phyloP scores from a whole-genome alignment of 1,284 basidiomycete species.

The Cutaneotrichosporon curvatum region DNA sequence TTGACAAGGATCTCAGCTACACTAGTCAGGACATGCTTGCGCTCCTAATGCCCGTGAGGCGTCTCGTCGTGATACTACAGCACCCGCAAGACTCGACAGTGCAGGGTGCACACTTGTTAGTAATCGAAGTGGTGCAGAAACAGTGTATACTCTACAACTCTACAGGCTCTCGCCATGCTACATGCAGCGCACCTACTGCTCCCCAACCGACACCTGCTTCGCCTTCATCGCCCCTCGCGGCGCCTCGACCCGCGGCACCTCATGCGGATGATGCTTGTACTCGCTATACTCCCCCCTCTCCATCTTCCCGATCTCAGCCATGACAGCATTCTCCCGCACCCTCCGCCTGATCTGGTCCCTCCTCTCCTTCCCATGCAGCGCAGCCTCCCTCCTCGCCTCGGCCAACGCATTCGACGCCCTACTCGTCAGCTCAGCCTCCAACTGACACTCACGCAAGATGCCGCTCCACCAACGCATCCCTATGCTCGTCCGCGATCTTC shows the following conservation, averaged over 20 bases:
- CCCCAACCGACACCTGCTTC: too few species aligned
- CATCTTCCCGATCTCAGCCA: slow-evolving; percentile 35
- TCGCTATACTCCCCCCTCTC: slow-evolving; percentile 19
- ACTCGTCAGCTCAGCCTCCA: slow-evolving; percentile 1
- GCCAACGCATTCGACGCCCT: slow-evolving; percentile 43
- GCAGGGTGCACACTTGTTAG: too few species aligned
- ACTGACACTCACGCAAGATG: slow-evolving; percentile 34
- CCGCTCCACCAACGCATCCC: slow-evolving; percentile 27
- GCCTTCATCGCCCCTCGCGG: background rate
- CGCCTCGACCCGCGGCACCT: background rate
- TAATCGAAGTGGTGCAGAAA: too few species aligned
- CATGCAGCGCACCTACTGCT: too few species aligned
- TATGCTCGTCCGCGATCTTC: slow-evolving; percentile 18
- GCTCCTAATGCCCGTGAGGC: too few species aligned
- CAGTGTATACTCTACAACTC: too few species aligned
- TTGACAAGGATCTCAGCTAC: background rate
- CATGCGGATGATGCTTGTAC: background rate
- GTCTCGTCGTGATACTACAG: too few species aligned
- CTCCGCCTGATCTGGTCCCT: slow-evolving; percentile 39
- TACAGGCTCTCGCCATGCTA: too few species aligned
- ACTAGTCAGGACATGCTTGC: too few species aligned
- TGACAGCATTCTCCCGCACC: slow-evolving; percentile 32
- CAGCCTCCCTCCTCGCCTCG: slow-evolving; percentile 39
- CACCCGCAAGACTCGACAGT: too few species aligned
- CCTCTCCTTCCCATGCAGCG: slow-evolving; percentile 35